Percentiles rank a stretch among this genome's conserved stretches.
Evolutionary conservation across 106 monocot genomes (phyloP).

Genomic region (Apostasia shenzhenica): DNA sequence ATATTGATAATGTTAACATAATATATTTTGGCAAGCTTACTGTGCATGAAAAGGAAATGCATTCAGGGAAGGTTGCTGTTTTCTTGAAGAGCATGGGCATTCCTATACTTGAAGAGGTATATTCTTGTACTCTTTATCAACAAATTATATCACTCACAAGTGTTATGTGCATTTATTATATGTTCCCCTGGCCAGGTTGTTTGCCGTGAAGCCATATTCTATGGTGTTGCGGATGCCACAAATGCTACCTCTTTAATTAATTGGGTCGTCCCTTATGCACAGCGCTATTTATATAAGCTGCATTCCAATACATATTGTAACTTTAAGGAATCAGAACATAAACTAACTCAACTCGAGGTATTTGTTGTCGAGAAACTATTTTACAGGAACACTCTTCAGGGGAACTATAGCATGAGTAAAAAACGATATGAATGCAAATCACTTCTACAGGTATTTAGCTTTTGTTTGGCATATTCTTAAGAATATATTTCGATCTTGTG

Average conservation of each 20-base stretch:
- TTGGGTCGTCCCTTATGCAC: constrained; percentile 63
- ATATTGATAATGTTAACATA: constrained; percentile 25
- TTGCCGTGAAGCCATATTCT: constrained; percentile 47
- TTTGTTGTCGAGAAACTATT: constrained; percentile 59
- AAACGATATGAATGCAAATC: constrained; percentile 51
- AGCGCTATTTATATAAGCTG: constrained; percentile 56
- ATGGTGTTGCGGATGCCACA: constrained; percentile 25
- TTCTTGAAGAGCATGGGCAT: constrained; percentile 45
- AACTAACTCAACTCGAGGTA: constrained; percentile 37
- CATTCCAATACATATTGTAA: constrained; percentile 35
- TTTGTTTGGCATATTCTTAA: not conserved
- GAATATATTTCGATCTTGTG: not conserved
- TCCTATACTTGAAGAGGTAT: constrained; percentile 39
- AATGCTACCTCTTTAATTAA: constrained; percentile 31
- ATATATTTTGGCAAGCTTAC: constrained; percentile 41
- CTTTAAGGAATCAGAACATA: constrained; percentile 38
- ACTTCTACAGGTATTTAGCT: constrained; percentile 59
- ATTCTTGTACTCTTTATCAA: not conserved
- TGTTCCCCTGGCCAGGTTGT: constrained; percentile 24
- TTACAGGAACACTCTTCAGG: constrained; percentile 49
- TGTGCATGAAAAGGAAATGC: constrained; percentile 26
- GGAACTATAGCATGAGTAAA: constrained; percentile 23
- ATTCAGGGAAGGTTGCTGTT: constrained; percentile 25
- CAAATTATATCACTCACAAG: not conserved
- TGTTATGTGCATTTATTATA: not conserved